A percentile compares a stretch with the other conserved stretches of the same genome.
Evolutionary conservation across 768 basidiomycete species (phyloP).

Genomic region (Tulasnella sp.): DNA sequence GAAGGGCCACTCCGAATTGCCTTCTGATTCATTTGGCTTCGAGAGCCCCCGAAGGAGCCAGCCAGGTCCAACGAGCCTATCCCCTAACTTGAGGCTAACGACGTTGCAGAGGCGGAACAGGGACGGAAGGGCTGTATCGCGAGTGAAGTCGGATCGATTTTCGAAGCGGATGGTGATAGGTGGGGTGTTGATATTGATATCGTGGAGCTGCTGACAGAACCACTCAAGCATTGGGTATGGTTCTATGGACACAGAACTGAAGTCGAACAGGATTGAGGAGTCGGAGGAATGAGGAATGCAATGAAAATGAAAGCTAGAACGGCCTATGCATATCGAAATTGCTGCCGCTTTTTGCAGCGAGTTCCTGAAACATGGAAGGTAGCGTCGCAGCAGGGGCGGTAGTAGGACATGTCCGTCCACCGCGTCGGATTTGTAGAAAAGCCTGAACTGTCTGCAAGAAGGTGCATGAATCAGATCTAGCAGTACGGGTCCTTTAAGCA

Average conservation of each 20-base stretch:
- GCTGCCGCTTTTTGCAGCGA: neutral
- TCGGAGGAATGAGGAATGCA: neutral
- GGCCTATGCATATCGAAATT: neutral
- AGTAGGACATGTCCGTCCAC: neutral
- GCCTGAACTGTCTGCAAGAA: neutral
- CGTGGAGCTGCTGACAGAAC: neutral
- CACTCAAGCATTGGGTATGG: neutral
- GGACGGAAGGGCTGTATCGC: neutral
- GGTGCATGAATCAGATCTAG: neutral
- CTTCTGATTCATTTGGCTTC: neutral
- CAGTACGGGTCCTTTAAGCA: neutral
- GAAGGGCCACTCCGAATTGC: neutral
- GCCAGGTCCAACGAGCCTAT: neutral
- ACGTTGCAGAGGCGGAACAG: neutral
- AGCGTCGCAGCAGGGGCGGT: neutral
- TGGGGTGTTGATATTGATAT: neutral
- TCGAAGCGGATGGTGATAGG: neutral
- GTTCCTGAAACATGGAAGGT: neutral
- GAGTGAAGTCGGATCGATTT: neutral
- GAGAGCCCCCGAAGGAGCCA: neutral
- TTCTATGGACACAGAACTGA: neutral
- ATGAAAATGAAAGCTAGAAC: neutral
- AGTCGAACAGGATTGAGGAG: neutral
- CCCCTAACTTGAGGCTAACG: neutral
- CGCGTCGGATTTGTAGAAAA: neutral